Evolutionary conservation across 768 basidiomycete genomes (phyloP), one percentile per base, ranked within the genome.

Genomic region (Termitomyces sp.): DNA sequence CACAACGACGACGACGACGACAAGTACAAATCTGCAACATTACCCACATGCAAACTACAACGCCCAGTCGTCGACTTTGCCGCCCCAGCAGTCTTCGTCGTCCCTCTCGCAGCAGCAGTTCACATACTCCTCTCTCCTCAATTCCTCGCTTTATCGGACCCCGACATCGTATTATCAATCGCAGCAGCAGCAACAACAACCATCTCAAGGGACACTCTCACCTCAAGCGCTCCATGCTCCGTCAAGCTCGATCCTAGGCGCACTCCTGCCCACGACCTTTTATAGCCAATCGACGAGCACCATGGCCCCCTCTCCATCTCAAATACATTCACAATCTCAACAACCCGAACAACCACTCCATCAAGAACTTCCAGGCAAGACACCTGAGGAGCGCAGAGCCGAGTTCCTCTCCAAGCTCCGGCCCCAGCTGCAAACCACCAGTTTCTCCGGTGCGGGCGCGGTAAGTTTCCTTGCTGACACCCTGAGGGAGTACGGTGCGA

Each of bases 201-300:
- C 65, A 9, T 71, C 75, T n/a, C 87, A 87, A 68, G 75, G 83
- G 63, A 89, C 86, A 3, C 81, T 89, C 38, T 84, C 88, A 2
- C 89, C 88, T 9, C 86, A 86, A 64, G 83, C 82, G 49, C 78
- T 91, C 41, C 87, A 88, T 66, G 77, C 84, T 6, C 80, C 86
- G 2, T 76, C 82, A 32, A 77, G 73, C 70, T 59, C 76, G 64
- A 63, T 82, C 74, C 71, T 83, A 73, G 67, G 69, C 53, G 64
- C 69, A 9, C 54, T 77, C 23, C 56, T 65, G 30, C 72, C 74
- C 40, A 66, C 67, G 14, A 61, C 71, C 4, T 73, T 78, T 59
- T 77, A 78, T 40, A 18, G 12, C 46, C 59, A 53, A 46, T 16
- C 61, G 59, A 66, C 54, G 3, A 33, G 38, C 40, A 6, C 40